These are phyloP conservation scores for Salvia hispanica DNA, from an alignment of 257 asterid species.

Conservation along the genomic window DNA sequence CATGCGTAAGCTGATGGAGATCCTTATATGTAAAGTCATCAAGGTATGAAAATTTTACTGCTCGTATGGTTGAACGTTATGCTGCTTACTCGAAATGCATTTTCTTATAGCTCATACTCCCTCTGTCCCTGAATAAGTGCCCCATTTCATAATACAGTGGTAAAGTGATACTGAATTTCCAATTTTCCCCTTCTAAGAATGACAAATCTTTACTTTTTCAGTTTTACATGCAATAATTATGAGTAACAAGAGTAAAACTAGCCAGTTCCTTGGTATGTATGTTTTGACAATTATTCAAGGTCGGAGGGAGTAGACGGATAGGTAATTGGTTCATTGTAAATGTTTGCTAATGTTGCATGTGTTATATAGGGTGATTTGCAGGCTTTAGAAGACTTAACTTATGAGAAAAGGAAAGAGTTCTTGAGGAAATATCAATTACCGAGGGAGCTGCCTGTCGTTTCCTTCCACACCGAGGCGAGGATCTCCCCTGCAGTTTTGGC, in stretches of 20 bases:
- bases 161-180: no score
- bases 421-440: conserved; percentile 70
- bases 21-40: conserved; percentile 86
- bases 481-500: conserved; percentile 89
- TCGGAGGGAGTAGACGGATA: not conserved
- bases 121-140: no score
- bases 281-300: no score
- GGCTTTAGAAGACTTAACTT: conserved; percentile 90
- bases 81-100: no score
- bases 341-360: conserved; percentile 28
- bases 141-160: no score
- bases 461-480: conserved; percentile 88
- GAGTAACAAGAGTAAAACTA: no score
- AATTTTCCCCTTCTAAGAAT: no score
- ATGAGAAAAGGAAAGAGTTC: conserved; percentile 82
- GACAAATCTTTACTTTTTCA: no score
- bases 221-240: no score
- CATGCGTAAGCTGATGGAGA: conserved; percentile 92
- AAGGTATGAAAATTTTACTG: conserved; percentile 54
- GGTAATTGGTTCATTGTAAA: not conserved
- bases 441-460: conserved; percentile 75
- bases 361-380: conserved; percentile 87
- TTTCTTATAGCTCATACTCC: no score
- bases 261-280: no score
- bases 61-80: not conserved